A percentile compares a stretch with the other conserved stretches of the same genome.
Conservation (phyloP, 352 stramenopile genomes). For the Globisporangium camurandrum region DNA sequence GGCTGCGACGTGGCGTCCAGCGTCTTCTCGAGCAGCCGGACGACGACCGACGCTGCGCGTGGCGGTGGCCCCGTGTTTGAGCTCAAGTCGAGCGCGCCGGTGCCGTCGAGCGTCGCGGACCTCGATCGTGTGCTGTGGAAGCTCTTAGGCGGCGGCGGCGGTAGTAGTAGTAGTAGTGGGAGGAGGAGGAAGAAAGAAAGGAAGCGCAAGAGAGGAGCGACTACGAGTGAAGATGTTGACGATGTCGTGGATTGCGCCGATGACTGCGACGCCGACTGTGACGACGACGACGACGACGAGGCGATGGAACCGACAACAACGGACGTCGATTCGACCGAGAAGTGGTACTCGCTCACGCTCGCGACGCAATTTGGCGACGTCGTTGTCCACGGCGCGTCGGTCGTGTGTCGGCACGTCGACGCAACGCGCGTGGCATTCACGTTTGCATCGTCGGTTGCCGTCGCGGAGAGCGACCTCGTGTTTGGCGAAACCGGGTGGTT, state of each 20-base stretch:
- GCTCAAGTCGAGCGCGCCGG: constrained; percentile 9
- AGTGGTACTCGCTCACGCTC: constrained; percentile 5
- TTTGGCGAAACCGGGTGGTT: constrained; percentile 10
- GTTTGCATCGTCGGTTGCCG: constrained; percentile 8
- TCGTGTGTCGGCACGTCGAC: constrained; percentile 1
- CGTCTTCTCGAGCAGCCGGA: constrained; percentile 10
- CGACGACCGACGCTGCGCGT: constrained; percentile 1
- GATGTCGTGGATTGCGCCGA: no score
- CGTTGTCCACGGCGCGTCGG: constrained; percentile 4
- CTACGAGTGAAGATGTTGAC: no score
- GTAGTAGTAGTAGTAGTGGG: neutral
- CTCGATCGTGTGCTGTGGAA: constrained; percentile 4
- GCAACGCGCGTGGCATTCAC: constrained; percentile 2
- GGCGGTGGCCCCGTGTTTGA: constrained; percentile 10
- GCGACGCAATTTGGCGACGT: constrained; percentile 8
- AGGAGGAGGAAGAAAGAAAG: no score
- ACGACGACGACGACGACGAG: neutral
- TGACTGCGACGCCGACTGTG: neutral
- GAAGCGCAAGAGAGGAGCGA: no score
- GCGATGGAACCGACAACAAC: neutral
- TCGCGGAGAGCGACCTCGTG: constrained; percentile 6
- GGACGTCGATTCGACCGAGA: constrained; percentile 1
- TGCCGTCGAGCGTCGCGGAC: constrained; percentile 3
- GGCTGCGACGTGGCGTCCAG: constrained; percentile 3
- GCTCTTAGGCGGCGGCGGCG: neutral